A percentile compares a stretch with the other conserved stretches of the same genome.
Evolutionary conservation across 306 rosid species (phyloP).

Genomic region (Alnus glutinosa): DNA sequence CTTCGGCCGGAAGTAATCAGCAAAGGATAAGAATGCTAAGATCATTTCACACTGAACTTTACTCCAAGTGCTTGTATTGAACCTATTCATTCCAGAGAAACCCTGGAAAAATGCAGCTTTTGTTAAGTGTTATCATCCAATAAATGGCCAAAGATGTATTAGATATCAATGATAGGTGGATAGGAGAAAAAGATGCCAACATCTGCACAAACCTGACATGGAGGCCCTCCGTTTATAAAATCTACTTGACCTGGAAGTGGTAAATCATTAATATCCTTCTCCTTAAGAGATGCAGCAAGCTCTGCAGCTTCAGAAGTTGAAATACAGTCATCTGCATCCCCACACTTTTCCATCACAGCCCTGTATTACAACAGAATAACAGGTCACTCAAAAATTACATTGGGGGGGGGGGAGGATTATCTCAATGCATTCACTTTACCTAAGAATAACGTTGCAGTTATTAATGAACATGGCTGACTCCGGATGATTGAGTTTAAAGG

Average conservation of each 20-base stretch:
- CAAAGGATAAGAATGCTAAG: slow-evolving; percentile 90
- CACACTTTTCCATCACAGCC: slow-evolving; percentile 91
- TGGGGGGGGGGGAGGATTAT: neutral
- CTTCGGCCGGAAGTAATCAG: slow-evolving; percentile 93
- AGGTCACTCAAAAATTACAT: slow-evolving; percentile 18
- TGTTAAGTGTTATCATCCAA: neutral
- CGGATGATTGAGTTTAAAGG: slow-evolving; percentile 79
- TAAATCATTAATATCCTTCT: slow-evolving; percentile 51
- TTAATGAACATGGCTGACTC: slow-evolving; percentile 74
- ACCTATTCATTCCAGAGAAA: slow-evolving; percentile 97
- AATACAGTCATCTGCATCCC: slow-evolving; percentile 86
- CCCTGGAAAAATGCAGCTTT: slow-evolving; percentile 49
- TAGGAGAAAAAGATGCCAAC: slow-evolving; percentile 15
- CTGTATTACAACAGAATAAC: slow-evolving; percentile 41
- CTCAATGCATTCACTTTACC: slow-evolving; percentile 38
- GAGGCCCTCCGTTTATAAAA: slow-evolving; percentile 98
- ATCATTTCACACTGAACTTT: slow-evolving; percentile 99
- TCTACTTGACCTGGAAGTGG: slow-evolving; percentile 95
- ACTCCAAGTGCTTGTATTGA: slow-evolving; percentile 91
- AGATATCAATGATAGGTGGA: neutral
- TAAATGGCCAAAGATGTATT: neutral
- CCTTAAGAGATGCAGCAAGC: slow-evolving; percentile 60
- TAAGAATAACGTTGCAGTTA: slow-evolving; percentile 90
- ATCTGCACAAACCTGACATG: slow-evolving; percentile 72
- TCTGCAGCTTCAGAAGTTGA: slow-evolving; percentile 83